Conservation (phyloP, 2,329 filamentous ascomycete species). For the Pseudogymnoascus sp. region DNA sequence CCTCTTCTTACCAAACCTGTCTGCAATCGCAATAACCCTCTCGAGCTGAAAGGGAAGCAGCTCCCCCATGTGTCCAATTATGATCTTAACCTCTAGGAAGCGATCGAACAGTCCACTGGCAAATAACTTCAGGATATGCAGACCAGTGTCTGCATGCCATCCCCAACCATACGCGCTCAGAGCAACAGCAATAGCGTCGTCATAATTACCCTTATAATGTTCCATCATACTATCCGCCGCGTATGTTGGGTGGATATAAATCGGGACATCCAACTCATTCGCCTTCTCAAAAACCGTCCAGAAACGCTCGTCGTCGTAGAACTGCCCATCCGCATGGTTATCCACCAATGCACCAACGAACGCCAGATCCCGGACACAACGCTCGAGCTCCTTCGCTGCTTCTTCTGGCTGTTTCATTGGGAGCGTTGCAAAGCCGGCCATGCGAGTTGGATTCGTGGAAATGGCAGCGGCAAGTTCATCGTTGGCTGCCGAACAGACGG, state of each 20-base stretch:
- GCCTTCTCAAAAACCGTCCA: conserved; percentile 37
- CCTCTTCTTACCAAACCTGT: conserved; percentile 30
- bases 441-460: conserved; percentile 31
- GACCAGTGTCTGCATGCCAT: conserved; percentile 46
- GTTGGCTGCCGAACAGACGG: conserved; percentile 26
- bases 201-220: conserved; percentile 30
- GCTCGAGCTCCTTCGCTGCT: conserved; percentile 33
- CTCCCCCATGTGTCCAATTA: conserved; percentile 49
- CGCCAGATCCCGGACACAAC: conserved; percentile 38
- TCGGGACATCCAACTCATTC: conserved; percentile 37
- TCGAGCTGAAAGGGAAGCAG: conserved; percentile 51
- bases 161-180: conserved; percentile 41
- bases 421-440: conserved; percentile 39
- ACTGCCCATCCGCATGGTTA: conserved; percentile 35
- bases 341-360: conserved; percentile 46
- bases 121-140: conserved; percentile 46
- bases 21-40: conserved; percentile 33
- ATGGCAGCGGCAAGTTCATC: conserved; percentile 31
- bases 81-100: conserved; percentile 47
- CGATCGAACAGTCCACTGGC: conserved; percentile 49
- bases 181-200: conserved; percentile 24
- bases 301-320: conserved; percentile 40
- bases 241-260: conserved; percentile 39
- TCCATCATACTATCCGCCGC: conserved; percentile 28
- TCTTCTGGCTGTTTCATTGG: conserved; percentile 34